These are phyloP conservation scores for Xylaria curta DNA, from an alignment of 495 filamentous ascomycete genomes.

Conservation along the genomic window DNA sequence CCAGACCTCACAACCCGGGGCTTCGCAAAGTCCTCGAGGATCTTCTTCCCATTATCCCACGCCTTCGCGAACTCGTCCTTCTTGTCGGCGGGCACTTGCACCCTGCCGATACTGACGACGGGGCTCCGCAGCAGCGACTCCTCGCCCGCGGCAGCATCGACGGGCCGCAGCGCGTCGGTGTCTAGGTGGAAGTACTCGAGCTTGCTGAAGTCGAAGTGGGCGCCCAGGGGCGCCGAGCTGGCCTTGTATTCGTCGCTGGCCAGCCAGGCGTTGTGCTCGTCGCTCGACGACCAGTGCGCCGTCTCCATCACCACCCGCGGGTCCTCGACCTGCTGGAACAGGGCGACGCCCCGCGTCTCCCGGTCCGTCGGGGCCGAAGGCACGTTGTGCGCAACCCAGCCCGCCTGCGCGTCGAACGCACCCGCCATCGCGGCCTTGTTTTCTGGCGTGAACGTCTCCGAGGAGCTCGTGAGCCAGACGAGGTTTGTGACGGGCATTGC, in stretches of 20 bases:
- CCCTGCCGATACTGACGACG: constrained; percentile 51
- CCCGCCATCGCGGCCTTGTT: constrained; percentile 38
- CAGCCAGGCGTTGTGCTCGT: constrained; percentile 57
- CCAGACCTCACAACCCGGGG: constrained; percentile 49
- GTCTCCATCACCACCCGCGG: constrained; percentile 53
- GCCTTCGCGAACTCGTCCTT: constrained; percentile 51
- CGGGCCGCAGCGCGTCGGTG: constrained; percentile 49
- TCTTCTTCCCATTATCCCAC: constrained; percentile 46
- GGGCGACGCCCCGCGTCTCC: constrained; percentile 34
- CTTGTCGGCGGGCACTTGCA: constrained; percentile 49
- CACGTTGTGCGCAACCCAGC: constrained; percentile 44
- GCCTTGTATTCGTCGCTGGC: constrained; percentile 43
- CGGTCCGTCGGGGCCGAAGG: constrained; percentile 31
- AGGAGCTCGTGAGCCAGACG: constrained; percentile 52
- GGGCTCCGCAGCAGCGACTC: constrained; percentile 48
- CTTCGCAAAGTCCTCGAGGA: constrained; percentile 50
- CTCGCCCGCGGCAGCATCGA: constrained; percentile 29
- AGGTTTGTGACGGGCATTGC: constrained; percentile 62
- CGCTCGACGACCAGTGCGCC: constrained; percentile 58
- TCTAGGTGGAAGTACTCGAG: constrained; percentile 48
- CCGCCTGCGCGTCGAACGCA: constrained; percentile 43
- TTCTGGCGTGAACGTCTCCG: constrained; percentile 30
- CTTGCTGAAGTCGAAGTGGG: constrained; percentile 43
- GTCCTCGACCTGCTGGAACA: constrained; percentile 58
- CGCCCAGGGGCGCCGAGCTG: constrained; percentile 30